phyloP scores from a whole-genome alignment of 257 asterid genomes.

The Solanum commersonii region DNA sequence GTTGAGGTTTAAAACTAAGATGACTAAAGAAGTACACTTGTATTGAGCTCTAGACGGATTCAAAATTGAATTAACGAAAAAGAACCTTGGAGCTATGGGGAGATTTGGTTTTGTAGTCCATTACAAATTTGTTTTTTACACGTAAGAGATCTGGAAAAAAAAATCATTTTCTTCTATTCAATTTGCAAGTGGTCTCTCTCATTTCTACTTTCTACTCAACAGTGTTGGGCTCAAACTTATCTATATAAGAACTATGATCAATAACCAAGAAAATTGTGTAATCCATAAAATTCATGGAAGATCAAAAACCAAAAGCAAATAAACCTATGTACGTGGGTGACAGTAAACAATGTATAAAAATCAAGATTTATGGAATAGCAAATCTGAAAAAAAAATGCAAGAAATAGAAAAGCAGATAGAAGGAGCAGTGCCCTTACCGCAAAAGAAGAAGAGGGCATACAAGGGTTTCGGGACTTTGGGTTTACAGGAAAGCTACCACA shows the following conservation, averaged over 20 bases:
- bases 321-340: background rate
- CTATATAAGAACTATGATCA: background rate
- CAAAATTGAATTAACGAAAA: background rate
- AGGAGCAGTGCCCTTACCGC: background rate
- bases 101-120: background rate
- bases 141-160: background rate
- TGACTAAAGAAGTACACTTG: background rate
- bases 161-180: background rate
- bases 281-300: background rate
- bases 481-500: background rate
- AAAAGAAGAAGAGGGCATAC: background rate
- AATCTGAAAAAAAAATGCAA: background rate
- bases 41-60: background rate
- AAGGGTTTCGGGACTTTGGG: background rate
- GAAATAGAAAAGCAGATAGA: background rate
- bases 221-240: background rate
- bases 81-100: background rate
- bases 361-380: background rate
- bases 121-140: background rate
- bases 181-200: background rate
- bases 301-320: background rate
- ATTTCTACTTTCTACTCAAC: background rate
- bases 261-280: background rate
- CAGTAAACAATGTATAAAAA: background rate
- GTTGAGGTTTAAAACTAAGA: background rate